Conservation (phyloP, 1,284 basidiomycete species). For the Amylostereum areolatum region DNA sequence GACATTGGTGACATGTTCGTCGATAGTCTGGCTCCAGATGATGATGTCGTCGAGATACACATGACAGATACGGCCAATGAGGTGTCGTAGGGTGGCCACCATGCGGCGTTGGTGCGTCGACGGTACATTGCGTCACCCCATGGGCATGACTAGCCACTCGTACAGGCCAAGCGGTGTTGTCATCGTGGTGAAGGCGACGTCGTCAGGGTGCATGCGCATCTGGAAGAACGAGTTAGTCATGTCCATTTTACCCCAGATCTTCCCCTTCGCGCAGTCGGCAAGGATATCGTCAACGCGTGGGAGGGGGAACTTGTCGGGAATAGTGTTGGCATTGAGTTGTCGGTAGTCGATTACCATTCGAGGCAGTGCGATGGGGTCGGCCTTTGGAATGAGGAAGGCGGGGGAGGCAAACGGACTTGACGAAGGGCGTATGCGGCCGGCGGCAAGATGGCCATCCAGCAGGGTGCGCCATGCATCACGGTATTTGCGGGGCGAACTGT, state of each 20-base stretch:
- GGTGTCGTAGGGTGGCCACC: conserved; percentile 22
- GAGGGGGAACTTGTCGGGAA: conserved; percentile 28
- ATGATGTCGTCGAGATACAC: conserved; percentile 31
- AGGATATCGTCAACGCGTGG: neutral
- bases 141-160: conserved; percentile 24
- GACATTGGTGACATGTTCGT: conserved; percentile 25
- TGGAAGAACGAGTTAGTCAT: neutral
- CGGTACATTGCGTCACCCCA: conserved; percentile 27
- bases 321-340: conserved; percentile 25
- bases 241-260: neutral
- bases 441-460: conserved; percentile 20
- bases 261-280: neutral
- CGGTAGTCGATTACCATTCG: conserved; percentile 33
- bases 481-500: conserved; percentile 19
- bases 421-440: conserved; percentile 25
- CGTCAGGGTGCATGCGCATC: neutral
- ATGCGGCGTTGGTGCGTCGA: conserved; percentile 28
- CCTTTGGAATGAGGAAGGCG: conserved; percentile 32
- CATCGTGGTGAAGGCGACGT: neutral
- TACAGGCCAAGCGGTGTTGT: conserved; percentile 14
- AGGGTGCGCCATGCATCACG: conserved; percentile 20
- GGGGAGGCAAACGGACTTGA: conserved; percentile 23
- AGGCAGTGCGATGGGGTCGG: conserved; percentile 25
- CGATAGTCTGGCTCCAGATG: conserved; percentile 18
- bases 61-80: conserved; percentile 21